These are phyloP conservation scores for Sporisorium graminicola DNA, from an alignment of 1,284 basidiomycete species.

Conservation along the genomic window DNA sequence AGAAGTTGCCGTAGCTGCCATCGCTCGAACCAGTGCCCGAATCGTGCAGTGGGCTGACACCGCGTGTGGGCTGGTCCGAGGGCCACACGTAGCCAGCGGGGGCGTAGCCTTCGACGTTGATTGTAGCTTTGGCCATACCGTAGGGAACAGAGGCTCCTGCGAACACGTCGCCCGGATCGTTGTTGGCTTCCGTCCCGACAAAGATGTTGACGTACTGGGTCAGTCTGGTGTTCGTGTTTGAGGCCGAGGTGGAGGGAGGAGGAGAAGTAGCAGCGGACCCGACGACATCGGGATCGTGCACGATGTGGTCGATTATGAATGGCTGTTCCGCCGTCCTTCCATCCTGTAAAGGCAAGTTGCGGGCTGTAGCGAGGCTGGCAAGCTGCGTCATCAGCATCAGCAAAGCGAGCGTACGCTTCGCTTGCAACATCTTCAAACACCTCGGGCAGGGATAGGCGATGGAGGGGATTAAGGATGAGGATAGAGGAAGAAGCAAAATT, in stretches of 20 bases:
- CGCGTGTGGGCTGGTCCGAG: conserved; percentile 49
- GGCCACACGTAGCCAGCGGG: conserved; percentile 59
- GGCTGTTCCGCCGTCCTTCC: conserved; percentile 21
- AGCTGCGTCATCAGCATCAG: conserved; percentile 1
- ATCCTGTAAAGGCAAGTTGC: conserved; percentile 3
- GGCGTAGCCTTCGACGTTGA: conserved; percentile 60
- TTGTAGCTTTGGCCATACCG: conserved; percentile 60
- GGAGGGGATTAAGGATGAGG: background rate
- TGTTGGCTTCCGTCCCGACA: conserved; percentile 47
- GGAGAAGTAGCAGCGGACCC: no score
- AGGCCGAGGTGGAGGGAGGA: background rate
- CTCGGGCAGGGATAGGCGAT: background rate
- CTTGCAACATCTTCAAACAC: conserved; percentile 4
- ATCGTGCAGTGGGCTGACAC: conserved; percentile 58
- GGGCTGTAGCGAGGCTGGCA: background rate
- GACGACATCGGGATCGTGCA: conserved; percentile 1
- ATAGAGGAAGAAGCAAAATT: background rate
- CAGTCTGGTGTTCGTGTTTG: conserved; percentile 10
- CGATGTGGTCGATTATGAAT: conserved; percentile 4
- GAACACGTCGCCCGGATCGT: conserved; percentile 52
- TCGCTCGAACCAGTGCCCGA: conserved; percentile 60
- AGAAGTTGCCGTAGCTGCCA: conserved; percentile 62
- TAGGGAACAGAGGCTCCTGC: conserved; percentile 60
- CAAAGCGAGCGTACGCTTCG: conserved; percentile 2
- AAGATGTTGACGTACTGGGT: conserved; percentile 47